Base-by-base conservation (phyloP, 768 basidiomycete genomes). In the Gautieria morchelliformis region DNA sequence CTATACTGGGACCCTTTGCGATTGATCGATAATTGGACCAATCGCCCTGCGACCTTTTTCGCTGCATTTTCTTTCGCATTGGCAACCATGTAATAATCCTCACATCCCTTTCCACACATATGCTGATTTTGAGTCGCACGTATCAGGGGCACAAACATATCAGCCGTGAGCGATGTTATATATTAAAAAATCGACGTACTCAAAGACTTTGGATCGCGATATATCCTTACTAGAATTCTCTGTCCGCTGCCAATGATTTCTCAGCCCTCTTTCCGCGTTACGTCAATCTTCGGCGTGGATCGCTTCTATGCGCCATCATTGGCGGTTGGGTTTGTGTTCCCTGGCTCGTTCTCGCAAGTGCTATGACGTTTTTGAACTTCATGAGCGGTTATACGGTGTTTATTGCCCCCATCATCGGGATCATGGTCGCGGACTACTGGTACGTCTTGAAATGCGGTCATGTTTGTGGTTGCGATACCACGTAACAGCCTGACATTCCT, bases 361-460 rank as follows among this genome's bases (percentile, higher is more conserved):
- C 85, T 0, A 73, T 81, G 33, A 81, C 81, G 1, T 90, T 91
- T 70, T 66, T 91, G 64, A 72, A 74, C 14, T 91, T 92, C 70
- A 86, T 91, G 83, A 79, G 77, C 24, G 89, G 88, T 3, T 93
- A 92, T 64, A 85, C 89, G 0, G 84, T 93, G 20, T 90, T 95
- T 67, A 74, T 94, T 20, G 89, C 89, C 0, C 92, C 92, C 0
- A 85, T 95, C 62, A 83, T 86, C 35, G 87, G 85, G 22, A 83
- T 93, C 55, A 79, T 85, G 75, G 76, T 79, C 58, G 72, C 74
- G 24, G 77, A 79, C 42, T 24, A 32, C 44, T 37, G 30, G 32
- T 52, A 20, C 24, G 39, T 10, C 33, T 46, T 42, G n/a, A 19
- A 44, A 17, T 19, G 2, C 20, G 1, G 12, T n/a, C 40, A 8